Base-by-base conservation (phyloP, 345 rosid species). In the Nephelium lappaceum region DNA sequence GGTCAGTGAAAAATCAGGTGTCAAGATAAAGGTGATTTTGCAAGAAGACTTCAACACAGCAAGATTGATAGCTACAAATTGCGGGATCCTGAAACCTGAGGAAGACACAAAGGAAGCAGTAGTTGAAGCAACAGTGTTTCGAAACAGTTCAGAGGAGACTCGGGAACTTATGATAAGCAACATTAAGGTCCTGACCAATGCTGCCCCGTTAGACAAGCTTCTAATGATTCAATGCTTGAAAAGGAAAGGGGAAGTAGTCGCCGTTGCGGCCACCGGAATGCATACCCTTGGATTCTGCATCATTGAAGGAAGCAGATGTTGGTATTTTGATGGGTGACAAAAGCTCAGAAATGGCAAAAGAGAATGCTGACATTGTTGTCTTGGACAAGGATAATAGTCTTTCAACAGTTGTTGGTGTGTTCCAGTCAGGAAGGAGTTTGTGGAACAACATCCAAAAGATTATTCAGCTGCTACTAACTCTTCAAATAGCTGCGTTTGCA, bases 151-250 rank as follows among this genome's bases (percentile, higher is more conserved):
- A 9, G 62, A 71, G 41, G 74, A 16, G 23, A 41, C 24, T 71
- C 42, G 43, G 43, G 27, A 21, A 27, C n/a, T 8, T 51, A 71
- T 71, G 74, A 23, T 31, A 12, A 23, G 53, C 10, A 71, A 71
- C 4, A 31, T 71, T 16, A 71, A 15, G 74, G 62, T 27, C 25
- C 15, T 51, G 62, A 43, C 62, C 11, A 53, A 51, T 71, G 24
- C 74, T 51, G 25, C 74, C 19, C 74, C 62, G 53, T 16, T 71
- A 21, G 62, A 71, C 74, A 51, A 49, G 25, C 62, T 71, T 71
- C 24, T 71, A 16, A 25, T 71, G 74, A 24, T 71, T 0, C 23
- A 71, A 42, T 49, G 73, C 73, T 71, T 71, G 31, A 51, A 51
- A 71, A 21, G 53, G 43, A 71, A 71, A 27, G 62, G 62, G 42